Percentiles rank a stretch among this genome's conserved stretches.
Evolutionary conservation across 192 early-diverging fungal genomes (phyloP).

Genomic region (Gaertneriomyces semiglobifer): DNA sequence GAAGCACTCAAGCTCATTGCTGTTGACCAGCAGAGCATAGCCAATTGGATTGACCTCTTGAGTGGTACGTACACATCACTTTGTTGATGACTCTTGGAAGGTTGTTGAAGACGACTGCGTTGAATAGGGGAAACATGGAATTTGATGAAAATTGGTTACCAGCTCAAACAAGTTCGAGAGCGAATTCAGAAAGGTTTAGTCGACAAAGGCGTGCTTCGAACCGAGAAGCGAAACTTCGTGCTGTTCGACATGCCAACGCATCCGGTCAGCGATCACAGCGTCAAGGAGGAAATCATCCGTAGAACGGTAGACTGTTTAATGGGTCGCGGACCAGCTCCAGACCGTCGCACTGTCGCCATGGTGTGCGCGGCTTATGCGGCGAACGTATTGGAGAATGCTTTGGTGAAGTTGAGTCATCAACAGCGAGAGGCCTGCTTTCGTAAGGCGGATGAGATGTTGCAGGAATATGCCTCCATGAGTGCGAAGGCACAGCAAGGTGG

Average conservation of each 20-base stretch:
- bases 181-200: constrained; percentile 94
- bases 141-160: constrained; percentile 92
- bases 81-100: neutral
- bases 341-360: constrained; percentile 77
- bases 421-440: constrained; percentile 84
- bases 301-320: constrained; percentile 76
- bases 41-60: constrained; percentile 95
- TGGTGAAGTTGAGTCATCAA: constrained; percentile 77
- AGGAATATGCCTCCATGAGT: constrained; percentile 69
- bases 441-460: constrained; percentile 86
- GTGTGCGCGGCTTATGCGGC: constrained; percentile 94
- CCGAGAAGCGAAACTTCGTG: constrained; percentile 93
- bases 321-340: constrained; percentile 60
- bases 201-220: constrained; percentile 95
- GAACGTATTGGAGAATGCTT: constrained; percentile 95
- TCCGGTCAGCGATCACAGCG: constrained; percentile 80
- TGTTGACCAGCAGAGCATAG: constrained; percentile 78
- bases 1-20: constrained; percentile 91
- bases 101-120: neutral
- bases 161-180: constrained; percentile 97
- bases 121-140: constrained; percentile 95
- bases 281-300: constrained; percentile 85
- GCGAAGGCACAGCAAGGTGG: constrained; percentile 48
- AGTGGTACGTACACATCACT: constrained; percentile 63
- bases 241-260: constrained; percentile 98